Percentiles rank a stretch among this genome's conserved stretches.
phyloP scores from a whole-genome alignment of 148 eudicot species.

The Hydrangea macrophylla region DNA sequence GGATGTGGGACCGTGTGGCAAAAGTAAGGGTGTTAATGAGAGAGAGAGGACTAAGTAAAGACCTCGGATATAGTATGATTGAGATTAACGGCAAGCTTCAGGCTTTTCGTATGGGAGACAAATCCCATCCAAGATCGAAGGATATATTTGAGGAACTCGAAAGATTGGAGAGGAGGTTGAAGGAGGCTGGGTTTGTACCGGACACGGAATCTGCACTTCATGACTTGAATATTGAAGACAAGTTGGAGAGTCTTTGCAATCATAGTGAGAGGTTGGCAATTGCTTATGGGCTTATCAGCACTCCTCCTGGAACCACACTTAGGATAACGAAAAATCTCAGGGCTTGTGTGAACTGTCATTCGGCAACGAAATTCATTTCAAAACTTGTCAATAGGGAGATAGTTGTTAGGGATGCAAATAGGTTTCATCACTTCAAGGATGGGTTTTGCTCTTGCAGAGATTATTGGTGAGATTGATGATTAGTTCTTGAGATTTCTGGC shows the following conservation, averaged over 20 bases:
- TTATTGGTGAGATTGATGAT: slow-evolving; percentile 34
- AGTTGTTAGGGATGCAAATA: slow-evolving; percentile 49
- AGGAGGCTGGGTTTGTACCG: slow-evolving; percentile 49
- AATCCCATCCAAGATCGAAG: slow-evolving; percentile 52
- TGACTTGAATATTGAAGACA: slow-evolving; percentile 56
- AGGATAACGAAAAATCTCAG: slow-evolving; percentile 45
- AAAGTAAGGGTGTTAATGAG: slow-evolving; percentile 50
- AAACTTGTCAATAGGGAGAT: slow-evolving; percentile 38
- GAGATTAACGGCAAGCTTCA: slow-evolving; percentile 55
- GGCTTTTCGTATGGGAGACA: slow-evolving; percentile 52
- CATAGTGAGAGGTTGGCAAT: slow-evolving; percentile 57
- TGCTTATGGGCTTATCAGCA: slow-evolving; percentile 51
- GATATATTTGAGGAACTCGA: slow-evolving; percentile 44
- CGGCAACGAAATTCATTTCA: slow-evolving; percentile 48
- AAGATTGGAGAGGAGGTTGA: slow-evolving; percentile 39
- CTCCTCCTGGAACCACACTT: slow-evolving; percentile 43
- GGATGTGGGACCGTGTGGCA: slow-evolving; percentile 57
- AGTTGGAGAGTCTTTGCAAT: slow-evolving; percentile 40
- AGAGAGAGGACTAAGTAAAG: slow-evolving; percentile 58
- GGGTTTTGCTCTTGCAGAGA: slow-evolving; percentile 56
- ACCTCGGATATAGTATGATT: slow-evolving; percentile 55
- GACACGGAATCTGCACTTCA: slow-evolving; percentile 55
- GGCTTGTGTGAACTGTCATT: slow-evolving; percentile 52
- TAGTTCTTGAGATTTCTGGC: neutral
- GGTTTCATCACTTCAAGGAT: slow-evolving; percentile 57